Evolutionary conservation across 2,329 filamentous ascomycete genomes (phyloP).

Genomic region (Ascochyta koolunga): DNA sequence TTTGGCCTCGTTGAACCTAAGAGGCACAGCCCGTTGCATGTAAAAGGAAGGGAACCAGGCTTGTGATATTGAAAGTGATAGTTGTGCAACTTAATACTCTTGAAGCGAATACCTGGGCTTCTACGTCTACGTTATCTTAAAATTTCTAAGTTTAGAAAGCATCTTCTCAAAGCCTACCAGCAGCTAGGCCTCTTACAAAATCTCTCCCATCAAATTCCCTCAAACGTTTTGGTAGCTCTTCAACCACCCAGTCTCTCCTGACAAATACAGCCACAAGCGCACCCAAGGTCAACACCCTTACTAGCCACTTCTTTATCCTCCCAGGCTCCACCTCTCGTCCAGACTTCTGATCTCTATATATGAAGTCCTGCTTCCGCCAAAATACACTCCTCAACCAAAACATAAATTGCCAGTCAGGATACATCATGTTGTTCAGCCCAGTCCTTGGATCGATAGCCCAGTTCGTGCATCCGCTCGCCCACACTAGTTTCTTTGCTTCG

Average conservation of each 20-base stretch:
- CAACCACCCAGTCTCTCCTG: slow-evolving; percentile 21
- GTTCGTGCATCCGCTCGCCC: slow-evolving; percentile 57
- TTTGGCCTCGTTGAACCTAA: slow-evolving; percentile 3
- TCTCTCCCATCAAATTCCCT: slow-evolving; percentile 2
- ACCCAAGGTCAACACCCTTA: slow-evolving; percentile 13
- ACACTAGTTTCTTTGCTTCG: slow-evolving; percentile 54
- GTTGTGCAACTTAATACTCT: too few relatives aligned
- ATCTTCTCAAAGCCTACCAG: background rate
- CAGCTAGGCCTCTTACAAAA: too few relatives aligned
- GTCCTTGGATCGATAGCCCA: slow-evolving; percentile 59
- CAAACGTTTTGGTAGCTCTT: slow-evolving; percentile 20
- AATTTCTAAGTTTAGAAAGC: too few relatives aligned
- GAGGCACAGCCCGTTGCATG: background rate
- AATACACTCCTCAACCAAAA: slow-evolving; percentile 59
- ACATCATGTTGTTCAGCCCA: slow-evolving; percentile 59
- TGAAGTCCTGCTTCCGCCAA: slow-evolving; percentile 49
- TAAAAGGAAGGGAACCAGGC: background rate
- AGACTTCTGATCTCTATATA: slow-evolving; percentile 34
- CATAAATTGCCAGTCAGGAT: slow-evolving; percentile 58
- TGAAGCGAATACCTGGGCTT: too few relatives aligned
- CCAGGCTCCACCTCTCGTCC: slow-evolving; percentile 27
- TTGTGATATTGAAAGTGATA: too few relatives aligned
- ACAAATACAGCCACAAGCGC: slow-evolving; percentile 22
- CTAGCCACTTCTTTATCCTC: slow-evolving; percentile 11
- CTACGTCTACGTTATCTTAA: too few relatives aligned